phyloP scores from a whole-genome alignment of 2,329 filamentous ascomycete species.

The Penicillium brevicompactum region DNA sequence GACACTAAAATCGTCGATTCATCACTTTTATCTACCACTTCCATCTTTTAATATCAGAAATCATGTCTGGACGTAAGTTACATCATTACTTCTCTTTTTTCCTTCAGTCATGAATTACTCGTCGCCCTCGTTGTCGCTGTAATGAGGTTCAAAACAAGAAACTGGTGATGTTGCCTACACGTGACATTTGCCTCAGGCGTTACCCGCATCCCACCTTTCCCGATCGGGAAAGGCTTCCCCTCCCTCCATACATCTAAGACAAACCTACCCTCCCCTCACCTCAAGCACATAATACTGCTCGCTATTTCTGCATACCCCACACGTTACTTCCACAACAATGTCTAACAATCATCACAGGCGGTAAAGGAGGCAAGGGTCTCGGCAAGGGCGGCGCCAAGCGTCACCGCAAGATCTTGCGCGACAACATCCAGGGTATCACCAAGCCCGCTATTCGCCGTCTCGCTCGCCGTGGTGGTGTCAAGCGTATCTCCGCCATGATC shows the following conservation, averaged over 20 bases:
- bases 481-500: constrained; percentile 98
- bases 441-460: constrained; percentile 99
- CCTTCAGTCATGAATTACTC: not conserved
- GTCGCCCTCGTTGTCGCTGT: constrained; percentile 6
- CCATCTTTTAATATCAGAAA: constrained; percentile 20
- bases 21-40: constrained; percentile 17
- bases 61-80: constrained; percentile 47
- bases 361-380: constrained; percentile 96
- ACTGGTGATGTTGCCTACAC: constrained; percentile 22
- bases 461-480: constrained; percentile 98
- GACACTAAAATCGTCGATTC: not conserved
- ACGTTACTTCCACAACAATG: not conserved
- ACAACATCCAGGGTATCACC: constrained; percentile 99
- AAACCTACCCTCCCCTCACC: constrained; percentile 5
- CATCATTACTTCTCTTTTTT: constrained; percentile 5
- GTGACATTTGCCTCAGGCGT: constrained; percentile 29
- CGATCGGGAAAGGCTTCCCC: constrained; percentile 5
- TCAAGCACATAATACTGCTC: not conserved
- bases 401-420: constrained; percentile 98
- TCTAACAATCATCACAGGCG: constrained; percentile 59
- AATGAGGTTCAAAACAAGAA: constrained; percentile 1
- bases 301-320: not conserved
- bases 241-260: constrained; percentile 2
- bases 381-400: constrained; percentile 99
- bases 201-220: constrained; percentile 11